These are phyloP conservation scores for Daldinia sp. DNA, from an alignment of 2,329 filamentous ascomycete species.

Conservation along the genomic window DNA sequence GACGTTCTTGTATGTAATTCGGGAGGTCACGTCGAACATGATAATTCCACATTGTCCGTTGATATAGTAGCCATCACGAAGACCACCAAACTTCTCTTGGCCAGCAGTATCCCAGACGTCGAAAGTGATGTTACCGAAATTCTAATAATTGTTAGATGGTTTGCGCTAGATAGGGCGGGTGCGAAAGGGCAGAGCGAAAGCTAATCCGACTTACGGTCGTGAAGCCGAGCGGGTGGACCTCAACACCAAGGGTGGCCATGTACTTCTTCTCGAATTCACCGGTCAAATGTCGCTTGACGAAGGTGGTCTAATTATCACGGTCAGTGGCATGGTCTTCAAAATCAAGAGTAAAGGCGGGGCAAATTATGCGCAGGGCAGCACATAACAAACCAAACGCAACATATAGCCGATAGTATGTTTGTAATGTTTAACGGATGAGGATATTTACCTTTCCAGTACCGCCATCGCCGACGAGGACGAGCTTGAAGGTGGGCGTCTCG, in stretches of 20 bases:
- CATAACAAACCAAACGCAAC: conserved; percentile 18
- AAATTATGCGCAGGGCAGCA: conserved; percentile 35
- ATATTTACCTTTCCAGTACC: conserved; percentile 92
- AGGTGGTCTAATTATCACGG: conserved; percentile 78
- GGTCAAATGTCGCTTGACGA: conserved; percentile 99
- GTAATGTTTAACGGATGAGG: neutral
- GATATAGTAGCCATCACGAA: conserved; percentile 99
- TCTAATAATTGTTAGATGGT: conserved; percentile 58
- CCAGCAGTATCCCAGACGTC: conserved; percentile 99
- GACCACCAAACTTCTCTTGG: conserved; percentile 99
- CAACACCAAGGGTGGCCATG: conserved; percentile 98
- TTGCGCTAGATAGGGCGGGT: conserved; percentile 30
- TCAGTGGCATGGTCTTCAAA: conserved; percentile 32
- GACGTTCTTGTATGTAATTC: conserved; percentile 99
- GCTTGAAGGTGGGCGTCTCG: conserved; percentile 90
- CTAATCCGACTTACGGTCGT: conserved; percentile 78
- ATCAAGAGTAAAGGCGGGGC: conserved; percentile 37
- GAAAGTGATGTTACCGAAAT: conserved; percentile 96
- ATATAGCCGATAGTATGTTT: neutral
- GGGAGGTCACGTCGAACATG: conserved; percentile 99
- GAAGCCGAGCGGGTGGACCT: conserved; percentile 98
- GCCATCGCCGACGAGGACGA: conserved; percentile 98
- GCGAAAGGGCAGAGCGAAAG: conserved; percentile 15
- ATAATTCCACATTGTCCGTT: conserved; percentile 99
- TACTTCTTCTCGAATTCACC: conserved; percentile 99